phyloP scores from a whole-genome alignment of 768 basidiomycete genomes.

The Pleurotus pulmonarius region DNA sequence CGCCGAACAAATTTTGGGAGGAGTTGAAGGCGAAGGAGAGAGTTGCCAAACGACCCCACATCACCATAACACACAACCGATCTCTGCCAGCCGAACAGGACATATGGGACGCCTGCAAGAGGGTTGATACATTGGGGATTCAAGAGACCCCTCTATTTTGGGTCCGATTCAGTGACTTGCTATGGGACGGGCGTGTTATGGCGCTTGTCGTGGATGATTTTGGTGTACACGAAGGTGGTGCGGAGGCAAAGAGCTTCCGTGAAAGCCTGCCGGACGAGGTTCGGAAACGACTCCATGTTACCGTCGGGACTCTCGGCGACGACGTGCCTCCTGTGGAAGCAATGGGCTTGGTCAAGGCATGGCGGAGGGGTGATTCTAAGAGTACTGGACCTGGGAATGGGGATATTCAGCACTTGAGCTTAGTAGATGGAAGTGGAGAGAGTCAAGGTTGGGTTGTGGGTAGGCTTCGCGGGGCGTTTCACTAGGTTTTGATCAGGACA shows the following conservation, averaged over 20 bases:
- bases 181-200: constrained; percentile 83
- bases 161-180: constrained; percentile 55
- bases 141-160: constrained; percentile 50
- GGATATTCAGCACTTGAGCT: neutral
- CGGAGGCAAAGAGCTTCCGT: constrained; percentile 40
- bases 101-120: constrained; percentile 48
- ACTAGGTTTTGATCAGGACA: no score
- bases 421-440: neutral
- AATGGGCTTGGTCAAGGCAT: constrained; percentile 55
- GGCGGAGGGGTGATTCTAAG: constrained; percentile 34
- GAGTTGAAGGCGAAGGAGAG: constrained; percentile 40
- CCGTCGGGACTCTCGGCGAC: constrained; percentile 67
- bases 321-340: constrained; percentile 67
- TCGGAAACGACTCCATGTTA: constrained; percentile 68
- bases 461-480: neutral
- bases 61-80: constrained; percentile 81
- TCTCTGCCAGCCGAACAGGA: constrained; percentile 22
- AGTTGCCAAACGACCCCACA: constrained; percentile 65
- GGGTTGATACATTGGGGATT: constrained; percentile 28
- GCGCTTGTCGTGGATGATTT: constrained; percentile 69
- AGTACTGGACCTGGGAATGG: neutral
- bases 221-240: constrained; percentile 26
- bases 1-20: constrained; percentile 43
- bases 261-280: constrained; percentile 42
- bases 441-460: neutral